Base-by-base conservation (phyloP, 2,329 filamentous ascomycete species). In the Sclerotinia spermophila region DNA sequence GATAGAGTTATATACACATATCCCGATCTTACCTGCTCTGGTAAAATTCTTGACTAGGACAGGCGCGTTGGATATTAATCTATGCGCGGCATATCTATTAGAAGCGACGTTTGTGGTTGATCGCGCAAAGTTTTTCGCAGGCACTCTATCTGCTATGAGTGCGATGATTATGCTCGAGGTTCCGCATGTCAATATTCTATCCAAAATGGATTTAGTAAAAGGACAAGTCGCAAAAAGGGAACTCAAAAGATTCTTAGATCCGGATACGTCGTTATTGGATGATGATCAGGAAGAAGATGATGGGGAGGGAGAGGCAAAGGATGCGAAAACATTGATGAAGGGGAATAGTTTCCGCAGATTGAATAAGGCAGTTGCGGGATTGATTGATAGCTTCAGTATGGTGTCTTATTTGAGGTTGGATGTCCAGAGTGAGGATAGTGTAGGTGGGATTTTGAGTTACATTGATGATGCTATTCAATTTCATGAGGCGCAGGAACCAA, bases 91-190 rank as follows among this genome's bases (percentile, higher is more conserved):
- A 15, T 99, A 98, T 81, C 88, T 99, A 44, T 90, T 99, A 74
- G 96, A 99, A 81, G 93, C 93, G 19, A 97, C 94, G 13, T 99
- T 98, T 80, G 91, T 98, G 77, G 89, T 97, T 73, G 96, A 99
- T 82, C 90, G 93, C 72, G 92, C 96, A 78, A 99, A 98, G 83
- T 99, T 97, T 85, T 98, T 99, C 81, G 91, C 96, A 0, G 96
- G 96, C 19, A 97, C 96, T 0, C 84, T 99, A 72, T 96, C 92
- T 79, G 96, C 96, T 74, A 98, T 99, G 96, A 96, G 92, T 78
- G 94, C 96, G 74, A 99, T 99, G 96, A 89, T 99, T 78, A 96
- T 98, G 93, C 87, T 99, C 73, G 96, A 98, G 82, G 89, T 98
- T 74, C 96, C 96, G 6, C 96, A 99, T 79, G 89, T 99, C 79